Base-by-base conservation (phyloP, 495 filamentous ascomycete genomes). In the Aspergillus homomorphus region DNA sequence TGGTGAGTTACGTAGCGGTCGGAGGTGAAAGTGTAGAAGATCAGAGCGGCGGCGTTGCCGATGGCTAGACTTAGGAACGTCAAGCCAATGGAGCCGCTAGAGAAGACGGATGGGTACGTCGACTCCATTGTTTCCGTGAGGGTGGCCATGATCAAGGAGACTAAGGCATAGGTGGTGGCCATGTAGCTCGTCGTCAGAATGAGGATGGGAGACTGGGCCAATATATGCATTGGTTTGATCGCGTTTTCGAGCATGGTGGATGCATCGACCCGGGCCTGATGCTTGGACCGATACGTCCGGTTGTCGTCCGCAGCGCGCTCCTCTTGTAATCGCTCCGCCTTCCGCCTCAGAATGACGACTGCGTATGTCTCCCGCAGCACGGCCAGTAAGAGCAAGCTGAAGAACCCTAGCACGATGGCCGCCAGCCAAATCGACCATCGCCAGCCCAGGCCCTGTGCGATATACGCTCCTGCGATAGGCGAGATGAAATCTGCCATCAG, bases 91-190 rank as follows among this genome's bases (percentile, higher is more conserved):
- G 44, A 46, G 44, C 18, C 18, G n/a, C 44, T 18, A 20, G 44
- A 19, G 19, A 46, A 46, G 15, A 46, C 44, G 18, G 10, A 18
- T 10, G 15, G 44, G n/a, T 46, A 46, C 3, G 44, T 46, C n/a
- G 44, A 46, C 44, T 46, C 44, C 44, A 46, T 46, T 10, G 44
- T 46, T 46, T 46, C 44, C 44, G 44, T 46, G 44, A 46, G 44
- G 18, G 44, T 46, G 44, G 44, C 44, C 2, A 49, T 3, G 45
- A 49, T 23, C 21, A 49, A 49, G 5, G 45, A 49, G 21, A 26
- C 21, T 8, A 49, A 49, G 19, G 20, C 45, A 20, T 49, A 49
- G 9, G 7, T 12, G 16, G 24, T n/a, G 14, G 20, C 21, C 20
- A 49, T 23, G 45, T 49, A 49, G 21, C 4, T 49, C 4, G 45